These are phyloP conservation scores for Fusarium coicis DNA, from an alignment of 2,329 filamentous ascomycete species.

Conservation along the genomic window DNA sequence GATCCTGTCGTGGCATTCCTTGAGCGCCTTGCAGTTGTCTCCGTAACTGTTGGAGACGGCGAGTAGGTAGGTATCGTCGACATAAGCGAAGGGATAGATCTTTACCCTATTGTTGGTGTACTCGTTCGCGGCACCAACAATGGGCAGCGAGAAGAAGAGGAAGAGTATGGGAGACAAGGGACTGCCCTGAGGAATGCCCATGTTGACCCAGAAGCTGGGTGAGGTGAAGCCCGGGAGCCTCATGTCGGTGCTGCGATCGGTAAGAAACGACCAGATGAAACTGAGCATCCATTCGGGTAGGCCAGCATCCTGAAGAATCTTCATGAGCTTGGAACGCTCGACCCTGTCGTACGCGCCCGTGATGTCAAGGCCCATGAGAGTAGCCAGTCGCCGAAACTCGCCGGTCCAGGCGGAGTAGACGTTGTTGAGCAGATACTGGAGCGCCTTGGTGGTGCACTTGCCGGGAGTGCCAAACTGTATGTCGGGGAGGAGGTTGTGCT, in stretches of 20 bases:
- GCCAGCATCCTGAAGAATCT: not conserved
- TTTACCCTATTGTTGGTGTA: not conserved
- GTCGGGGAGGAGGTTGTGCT: not conserved
- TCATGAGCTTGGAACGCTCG: not conserved
- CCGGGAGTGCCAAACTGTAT: not conserved
- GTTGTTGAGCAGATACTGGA: not conserved
- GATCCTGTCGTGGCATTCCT: slow-evolving; percentile 5
- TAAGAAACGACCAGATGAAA: slow-evolving; percentile 15
- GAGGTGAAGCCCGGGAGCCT: not conserved
- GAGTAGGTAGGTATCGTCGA: not conserved
- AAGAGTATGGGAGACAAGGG: slow-evolving; percentile 22
- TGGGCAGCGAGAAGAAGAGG: slow-evolving; percentile 10
- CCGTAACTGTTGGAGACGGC: not conserved
- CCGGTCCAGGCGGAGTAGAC: not conserved
- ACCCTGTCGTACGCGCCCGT: slow-evolving; percentile 13
- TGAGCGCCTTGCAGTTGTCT: not conserved
- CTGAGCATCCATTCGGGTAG: slow-evolving; percentile 1
- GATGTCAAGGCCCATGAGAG: slow-evolving; percentile 17
- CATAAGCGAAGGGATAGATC: not conserved
- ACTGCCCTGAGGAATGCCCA: slow-evolving; percentile 28
- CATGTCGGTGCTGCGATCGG: not conserved
- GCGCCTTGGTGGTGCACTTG: not conserved
- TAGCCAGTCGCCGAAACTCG: not conserved
- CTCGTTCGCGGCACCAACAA: not conserved
- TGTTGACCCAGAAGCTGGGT: not conserved